Evolutionary conservation across 2,329 filamentous ascomycete genomes (phyloP).

Genomic region (Xylaria sp.): DNA sequence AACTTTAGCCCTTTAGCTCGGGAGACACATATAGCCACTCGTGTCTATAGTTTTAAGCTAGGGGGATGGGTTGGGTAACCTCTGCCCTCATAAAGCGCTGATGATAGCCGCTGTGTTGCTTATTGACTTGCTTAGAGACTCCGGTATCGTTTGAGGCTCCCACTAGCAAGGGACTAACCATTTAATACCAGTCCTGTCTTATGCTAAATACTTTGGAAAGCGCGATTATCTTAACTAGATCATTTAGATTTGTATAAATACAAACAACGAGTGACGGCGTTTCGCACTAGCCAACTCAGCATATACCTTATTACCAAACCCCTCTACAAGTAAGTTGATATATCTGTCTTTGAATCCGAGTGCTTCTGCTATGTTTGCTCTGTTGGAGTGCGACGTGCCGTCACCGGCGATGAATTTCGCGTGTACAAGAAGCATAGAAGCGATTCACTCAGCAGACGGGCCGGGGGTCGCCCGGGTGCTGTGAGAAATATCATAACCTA

Average conservation of each 20-base stretch:
- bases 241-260: neutral
- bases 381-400: neutral
- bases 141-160: neutral
- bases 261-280: neutral
- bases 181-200: neutral
- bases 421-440: slow-evolving; percentile 13
- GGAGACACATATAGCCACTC: neutral
- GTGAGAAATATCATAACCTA: neutral
- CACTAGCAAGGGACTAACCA: neutral
- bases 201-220: neutral
- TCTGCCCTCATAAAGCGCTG: neutral
- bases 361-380: neutral
- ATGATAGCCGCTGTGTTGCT: neutral
- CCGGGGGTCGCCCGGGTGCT: neutral
- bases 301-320: slow-evolving; percentile 2
- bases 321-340: slow-evolving; percentile 2
- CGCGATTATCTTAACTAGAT: neutral
- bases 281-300: slow-evolving; percentile 2
- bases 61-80: neutral
- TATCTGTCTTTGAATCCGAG: neutral
- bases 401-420: neutral
- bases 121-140: neutral
- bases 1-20: neutral
- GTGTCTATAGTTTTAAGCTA: neutral
- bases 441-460: slow-evolving; percentile 6